Percentiles rank a stretch among this genome's conserved stretches.
phyloP scores from a whole-genome alignment of 2,329 filamentous ascomycete genomes.

The Chalara sp. region DNA sequence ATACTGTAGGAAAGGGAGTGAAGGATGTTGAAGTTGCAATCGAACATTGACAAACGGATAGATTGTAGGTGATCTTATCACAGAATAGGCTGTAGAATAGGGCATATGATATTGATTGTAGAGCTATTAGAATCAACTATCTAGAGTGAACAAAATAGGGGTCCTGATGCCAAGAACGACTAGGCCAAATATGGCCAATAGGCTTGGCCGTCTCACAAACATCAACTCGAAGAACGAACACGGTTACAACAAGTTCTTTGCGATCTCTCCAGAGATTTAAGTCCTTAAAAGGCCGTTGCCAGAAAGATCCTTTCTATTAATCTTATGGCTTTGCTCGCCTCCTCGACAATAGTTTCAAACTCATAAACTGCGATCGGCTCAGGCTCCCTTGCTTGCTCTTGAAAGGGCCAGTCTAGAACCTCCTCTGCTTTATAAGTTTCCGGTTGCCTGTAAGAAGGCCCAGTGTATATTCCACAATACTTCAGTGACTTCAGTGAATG shows the following conservation, averaged over 20 bases:
- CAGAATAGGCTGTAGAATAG: too few species aligned
- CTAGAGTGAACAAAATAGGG: too few species aligned
- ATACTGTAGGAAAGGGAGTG: slow-evolving; percentile 4
- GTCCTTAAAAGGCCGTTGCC: slow-evolving; percentile 7
- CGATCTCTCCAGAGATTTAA: slow-evolving; percentile 15
- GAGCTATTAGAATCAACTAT: too few species aligned
- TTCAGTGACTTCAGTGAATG: too few species aligned
- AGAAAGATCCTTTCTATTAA: slow-evolving; percentile 15
- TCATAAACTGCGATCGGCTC: slow-evolving; percentile 4
- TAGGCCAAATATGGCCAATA: too few species aligned
- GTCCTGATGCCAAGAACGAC: too few species aligned
- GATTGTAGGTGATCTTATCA: too few species aligned
- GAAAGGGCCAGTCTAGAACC: neutral
- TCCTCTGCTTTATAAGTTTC: slow-evolving; percentile 5
- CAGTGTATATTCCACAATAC: too few species aligned
- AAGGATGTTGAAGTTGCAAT: slow-evolving; percentile 8
- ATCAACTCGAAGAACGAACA: slow-evolving; percentile 15
- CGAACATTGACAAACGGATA: too few species aligned
- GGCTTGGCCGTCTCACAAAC: too few species aligned
- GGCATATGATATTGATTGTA: too few species aligned
- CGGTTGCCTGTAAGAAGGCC: slow-evolving; percentile 12
- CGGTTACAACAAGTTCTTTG: slow-evolving; percentile 14
- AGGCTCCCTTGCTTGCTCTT: neutral
- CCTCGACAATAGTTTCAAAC: slow-evolving; percentile 11
- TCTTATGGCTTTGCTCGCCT: slow-evolving; percentile 13